Evolutionary conservation across 169 alveolate species (phyloP).

Genomic region (Plasmodium falciparum): DNA sequence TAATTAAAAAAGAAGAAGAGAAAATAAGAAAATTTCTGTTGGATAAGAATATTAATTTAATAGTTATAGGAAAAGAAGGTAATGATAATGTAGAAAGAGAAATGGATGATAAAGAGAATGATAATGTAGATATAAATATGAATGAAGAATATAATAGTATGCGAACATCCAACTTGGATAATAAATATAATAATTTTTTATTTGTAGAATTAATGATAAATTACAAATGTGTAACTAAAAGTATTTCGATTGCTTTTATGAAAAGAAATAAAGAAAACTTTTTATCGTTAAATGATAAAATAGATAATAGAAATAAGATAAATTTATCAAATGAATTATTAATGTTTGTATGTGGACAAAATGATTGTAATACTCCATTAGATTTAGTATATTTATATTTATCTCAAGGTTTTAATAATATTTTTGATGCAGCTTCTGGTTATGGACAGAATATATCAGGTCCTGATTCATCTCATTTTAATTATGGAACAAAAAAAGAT

Average conservation of each 20-base stretch:
- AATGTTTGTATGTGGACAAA: conserved; percentile 77
- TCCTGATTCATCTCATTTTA: conserved; percentile 18
- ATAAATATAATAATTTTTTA: conserved; percentile 30
- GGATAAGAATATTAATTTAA: conserved; percentile 82
- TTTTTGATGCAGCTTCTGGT: conserved; percentile 77
- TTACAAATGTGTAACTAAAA: conserved; percentile 70
- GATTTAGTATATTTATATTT: conserved; percentile 75
- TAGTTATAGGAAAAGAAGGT: conserved; percentile 85
- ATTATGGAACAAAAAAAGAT: conserved; percentile 28
- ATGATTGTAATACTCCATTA: conserved; percentile 73
- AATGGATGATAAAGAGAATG: conserved; percentile 37
- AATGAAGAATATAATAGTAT: not conserved
- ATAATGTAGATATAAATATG: not conserved
- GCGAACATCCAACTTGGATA: conserved; percentile 15
- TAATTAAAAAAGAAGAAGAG: conserved; percentile 83
- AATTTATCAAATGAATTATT: conserved; percentile 59
- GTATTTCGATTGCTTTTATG: conserved; percentile 74
- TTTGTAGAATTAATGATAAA: conserved; percentile 72
- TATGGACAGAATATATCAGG: not conserved
- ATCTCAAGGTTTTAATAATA: conserved; percentile 75
- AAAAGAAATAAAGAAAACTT: conserved; percentile 72
- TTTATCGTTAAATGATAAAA: conserved; percentile 14
- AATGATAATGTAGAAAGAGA: conserved; percentile 37
- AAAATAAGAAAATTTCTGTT: conserved; percentile 81
- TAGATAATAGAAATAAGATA: conserved; percentile 57